Evolutionary conservation across 2,329 filamentous ascomycete species (phyloP).

Genomic region (Colletotrichum melonis): DNA sequence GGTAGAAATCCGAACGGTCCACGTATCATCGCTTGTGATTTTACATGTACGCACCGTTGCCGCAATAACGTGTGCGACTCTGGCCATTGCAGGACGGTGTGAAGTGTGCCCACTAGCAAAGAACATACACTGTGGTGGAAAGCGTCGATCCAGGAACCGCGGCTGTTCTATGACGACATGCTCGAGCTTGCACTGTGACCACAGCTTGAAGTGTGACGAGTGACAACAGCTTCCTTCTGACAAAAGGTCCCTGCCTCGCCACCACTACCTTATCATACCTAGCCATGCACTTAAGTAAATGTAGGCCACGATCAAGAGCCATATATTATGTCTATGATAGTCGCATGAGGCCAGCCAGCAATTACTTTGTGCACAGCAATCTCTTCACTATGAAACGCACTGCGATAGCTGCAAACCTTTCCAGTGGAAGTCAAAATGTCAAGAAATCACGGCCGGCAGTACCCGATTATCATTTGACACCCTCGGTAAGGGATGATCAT

Average conservation of each 20-base stretch:
- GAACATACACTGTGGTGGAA: neutral
- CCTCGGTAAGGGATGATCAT: slow-evolving; percentile 51
- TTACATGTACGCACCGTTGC: neutral
- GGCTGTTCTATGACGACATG: slow-evolving; percentile 13
- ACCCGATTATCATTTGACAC: slow-evolving; percentile 57
- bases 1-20: too few species aligned
- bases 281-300: neutral
- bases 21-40: too few species aligned
- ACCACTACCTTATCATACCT: neutral
- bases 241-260: neutral
- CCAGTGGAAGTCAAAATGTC: neutral
- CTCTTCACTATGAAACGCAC: slow-evolving; percentile 21
- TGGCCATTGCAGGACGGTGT: neutral
- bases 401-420: neutral
- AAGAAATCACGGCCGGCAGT: slow-evolving; percentile 39
- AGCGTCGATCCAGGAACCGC: neutral
- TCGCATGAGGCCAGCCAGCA: neutral
- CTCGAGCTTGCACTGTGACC: neutral
- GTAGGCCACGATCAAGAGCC: neutral
- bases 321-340: neutral
- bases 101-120: neutral
- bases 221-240: neutral
- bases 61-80: neutral
- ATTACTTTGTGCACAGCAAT: neutral
- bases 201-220: too few species aligned